These are phyloP conservation scores for Cicer bijugum DNA, from an alignment of 306 rosid species.

Conservation along the genomic window DNA sequence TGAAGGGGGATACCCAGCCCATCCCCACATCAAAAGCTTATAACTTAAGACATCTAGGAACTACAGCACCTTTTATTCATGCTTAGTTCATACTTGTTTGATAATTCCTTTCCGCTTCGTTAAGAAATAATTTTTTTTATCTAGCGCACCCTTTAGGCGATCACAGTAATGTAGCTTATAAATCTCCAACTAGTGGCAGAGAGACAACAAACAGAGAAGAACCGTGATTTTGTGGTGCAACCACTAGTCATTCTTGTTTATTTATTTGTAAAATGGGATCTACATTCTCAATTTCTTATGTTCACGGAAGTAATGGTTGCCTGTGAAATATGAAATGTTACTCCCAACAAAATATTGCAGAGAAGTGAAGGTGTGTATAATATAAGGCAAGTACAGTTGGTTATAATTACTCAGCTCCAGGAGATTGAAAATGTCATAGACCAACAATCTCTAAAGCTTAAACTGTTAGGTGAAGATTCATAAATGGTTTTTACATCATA, in stretches of 20 bases:
- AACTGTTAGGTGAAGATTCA: not conserved
- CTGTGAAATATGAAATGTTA: constrained; percentile 25
- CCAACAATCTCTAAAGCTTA: not conserved
- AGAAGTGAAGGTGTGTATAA: constrained; percentile 23
- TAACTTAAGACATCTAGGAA: constrained; percentile 15
- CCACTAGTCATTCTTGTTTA: constrained; percentile 16
- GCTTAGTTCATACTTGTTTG: constrained; percentile 22
- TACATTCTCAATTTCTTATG: constrained; percentile 2
- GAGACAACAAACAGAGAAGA: constrained; percentile 11
- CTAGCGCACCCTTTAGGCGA: constrained; percentile 19
- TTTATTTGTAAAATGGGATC: constrained; percentile 11
- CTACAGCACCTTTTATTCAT: constrained; percentile 5
- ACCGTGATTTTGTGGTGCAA: constrained; percentile 4
- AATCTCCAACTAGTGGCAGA: constrained; percentile 25
- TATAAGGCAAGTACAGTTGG: constrained; percentile 31
- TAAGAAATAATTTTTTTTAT: constrained; percentile 13
- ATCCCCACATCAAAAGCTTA: constrained; percentile 28
- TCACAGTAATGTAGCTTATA: constrained; percentile 18
- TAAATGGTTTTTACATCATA: not conserved
- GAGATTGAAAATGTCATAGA: constrained; percentile 20
- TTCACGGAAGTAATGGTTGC: constrained; percentile 38
- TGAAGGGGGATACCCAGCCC: constrained; percentile 19
- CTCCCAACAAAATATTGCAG: constrained; percentile 36
- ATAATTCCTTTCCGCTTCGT: not conserved
- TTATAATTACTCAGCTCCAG: constrained; percentile 34